Conservation (phyloP, 768 basidiomycete genomes). For the Tubosaeta brunneosetosa region DNA sequence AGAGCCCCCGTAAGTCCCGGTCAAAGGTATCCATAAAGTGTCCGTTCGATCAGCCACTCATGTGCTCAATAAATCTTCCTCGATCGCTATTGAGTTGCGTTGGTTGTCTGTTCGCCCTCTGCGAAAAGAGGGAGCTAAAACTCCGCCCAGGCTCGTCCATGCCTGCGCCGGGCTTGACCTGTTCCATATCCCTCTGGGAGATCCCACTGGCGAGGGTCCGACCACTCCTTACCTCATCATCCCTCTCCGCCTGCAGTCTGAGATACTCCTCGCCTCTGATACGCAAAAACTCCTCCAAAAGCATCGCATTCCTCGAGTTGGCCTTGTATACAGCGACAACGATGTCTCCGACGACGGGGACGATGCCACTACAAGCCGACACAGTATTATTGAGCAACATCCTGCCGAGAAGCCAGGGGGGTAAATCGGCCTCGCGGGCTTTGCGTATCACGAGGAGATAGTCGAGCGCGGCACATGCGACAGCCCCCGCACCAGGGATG, state of each 20-base stretch:
- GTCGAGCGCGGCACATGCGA: conserved; percentile 58
- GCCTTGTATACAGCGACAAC: conserved; percentile 76
- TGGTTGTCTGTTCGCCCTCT: conserved; percentile 20
- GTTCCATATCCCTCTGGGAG: conserved; percentile 35
- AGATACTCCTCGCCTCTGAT: conserved; percentile 73
- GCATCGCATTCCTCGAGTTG: conserved; percentile 82
- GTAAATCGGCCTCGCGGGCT: conserved; percentile 67
- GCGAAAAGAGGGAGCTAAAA: conserved; percentile 6
- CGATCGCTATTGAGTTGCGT: conserved; percentile 18
- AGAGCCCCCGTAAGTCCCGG: neutral
- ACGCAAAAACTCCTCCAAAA: conserved; percentile 81
- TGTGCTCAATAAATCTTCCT: conserved; percentile 39
- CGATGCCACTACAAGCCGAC: conserved; percentile 57
- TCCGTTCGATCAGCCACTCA: conserved; percentile 12
- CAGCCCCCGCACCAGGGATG: conserved; percentile 66
- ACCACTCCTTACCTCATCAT: conserved; percentile 21
- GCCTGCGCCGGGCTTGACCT: conserved; percentile 55
- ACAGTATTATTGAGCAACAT: conserved; percentile 80
- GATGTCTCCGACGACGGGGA: conserved; percentile 76
- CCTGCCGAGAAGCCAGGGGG: conserved; percentile 57
- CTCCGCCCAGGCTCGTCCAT: conserved; percentile 34
- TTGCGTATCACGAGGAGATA: conserved; percentile 76
- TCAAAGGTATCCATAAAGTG: neutral
- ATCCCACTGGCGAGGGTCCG: conserved; percentile 8
- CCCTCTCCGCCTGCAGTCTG: conserved; percentile 39